Evolutionary conservation across 345 rosid species (phyloP).

Genomic region (Salix udensis): DNA sequence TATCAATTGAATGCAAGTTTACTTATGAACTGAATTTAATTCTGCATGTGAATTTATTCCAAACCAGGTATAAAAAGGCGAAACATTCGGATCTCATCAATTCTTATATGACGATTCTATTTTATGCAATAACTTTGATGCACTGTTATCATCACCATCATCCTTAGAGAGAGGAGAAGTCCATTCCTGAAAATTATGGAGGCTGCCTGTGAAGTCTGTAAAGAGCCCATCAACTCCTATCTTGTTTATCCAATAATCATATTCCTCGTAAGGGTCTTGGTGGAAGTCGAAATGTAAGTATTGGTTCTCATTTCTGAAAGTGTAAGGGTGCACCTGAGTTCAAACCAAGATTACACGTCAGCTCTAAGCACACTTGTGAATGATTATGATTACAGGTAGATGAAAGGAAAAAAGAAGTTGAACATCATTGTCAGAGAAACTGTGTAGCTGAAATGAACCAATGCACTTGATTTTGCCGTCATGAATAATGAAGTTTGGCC

Average conservation of each 20-base stretch:
- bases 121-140: conserved; percentile 40
- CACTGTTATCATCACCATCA: conserved; percentile 7
- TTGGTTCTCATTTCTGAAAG: conserved; percentile 63
- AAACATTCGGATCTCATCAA: conserved; percentile 11
- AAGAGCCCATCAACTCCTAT: conserved; percentile 84
- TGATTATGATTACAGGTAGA: too few species aligned
- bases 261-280: conserved; percentile 73
- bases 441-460: background rate
- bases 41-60: too few species aligned
- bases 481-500: background rate
- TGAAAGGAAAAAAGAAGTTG: background rate
- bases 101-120: conserved; percentile 41
- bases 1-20: too few species aligned
- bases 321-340: conserved; percentile 85
- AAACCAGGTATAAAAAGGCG: too few species aligned
- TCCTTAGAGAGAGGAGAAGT: conserved; percentile 37
- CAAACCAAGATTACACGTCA: background rate
- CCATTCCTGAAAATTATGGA: conserved; percentile 62
- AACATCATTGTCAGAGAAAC: background rate
- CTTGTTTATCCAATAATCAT: conserved; percentile 71
- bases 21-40: too few species aligned
- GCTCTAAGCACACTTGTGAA: background rate
- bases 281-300: conserved; percentile 59
- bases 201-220: conserved; percentile 89
- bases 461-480: too few species aligned